A percentile compares a stretch with the other conserved stretches of the same genome.
phyloP scores from a whole-genome alignment of 2,329 filamentous ascomycete species.

The Arthroderma sp. region DNA sequence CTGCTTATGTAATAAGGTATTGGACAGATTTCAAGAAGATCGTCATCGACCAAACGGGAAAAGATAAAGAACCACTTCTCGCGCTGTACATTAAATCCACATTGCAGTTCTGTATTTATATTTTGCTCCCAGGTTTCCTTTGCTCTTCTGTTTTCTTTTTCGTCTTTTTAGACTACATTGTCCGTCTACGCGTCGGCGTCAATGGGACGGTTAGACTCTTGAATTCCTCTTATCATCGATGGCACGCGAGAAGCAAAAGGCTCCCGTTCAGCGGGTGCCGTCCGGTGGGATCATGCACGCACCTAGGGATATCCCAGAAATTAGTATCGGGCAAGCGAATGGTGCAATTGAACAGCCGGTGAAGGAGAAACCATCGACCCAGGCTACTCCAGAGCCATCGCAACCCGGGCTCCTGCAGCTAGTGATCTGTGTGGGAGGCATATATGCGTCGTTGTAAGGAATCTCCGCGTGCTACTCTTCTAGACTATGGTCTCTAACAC shows the following conservation, averaged over 20 bases:
- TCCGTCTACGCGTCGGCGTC: neutral
- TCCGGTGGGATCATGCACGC: conserved; percentile 52
- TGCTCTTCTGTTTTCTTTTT: neutral
- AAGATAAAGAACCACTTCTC: neutral
- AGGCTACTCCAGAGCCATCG: conserved; percentile 23
- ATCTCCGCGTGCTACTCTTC: neutral
- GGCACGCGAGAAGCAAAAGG: conserved; percentile 59
- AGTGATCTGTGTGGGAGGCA: conserved; percentile 78
- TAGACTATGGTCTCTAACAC: neutral
- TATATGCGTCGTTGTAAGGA: conserved; percentile 88
- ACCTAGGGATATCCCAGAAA: conserved; percentile 23
- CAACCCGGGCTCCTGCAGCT: conserved; percentile 59
- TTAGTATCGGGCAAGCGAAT: conserved; percentile 22
- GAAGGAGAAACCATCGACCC: conserved; percentile 12
- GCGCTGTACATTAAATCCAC: neutral
- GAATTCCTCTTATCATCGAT: conserved; percentile 33
- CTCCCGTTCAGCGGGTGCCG: conserved; percentile 51
- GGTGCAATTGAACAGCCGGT: conserved; percentile 17
- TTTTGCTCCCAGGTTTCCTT: neutral
- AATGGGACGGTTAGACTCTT: neutral
- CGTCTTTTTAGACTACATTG: neutral
- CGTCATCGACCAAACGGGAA: neutral
- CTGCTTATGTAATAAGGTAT: neutral
- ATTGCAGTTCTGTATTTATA: neutral
- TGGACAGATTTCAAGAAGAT: conserved; percentile 7